Percentiles rank a stretch among this genome's conserved stretches.
Conservation (phyloP, 306 rosid species). For the Prunus padus region DNA sequence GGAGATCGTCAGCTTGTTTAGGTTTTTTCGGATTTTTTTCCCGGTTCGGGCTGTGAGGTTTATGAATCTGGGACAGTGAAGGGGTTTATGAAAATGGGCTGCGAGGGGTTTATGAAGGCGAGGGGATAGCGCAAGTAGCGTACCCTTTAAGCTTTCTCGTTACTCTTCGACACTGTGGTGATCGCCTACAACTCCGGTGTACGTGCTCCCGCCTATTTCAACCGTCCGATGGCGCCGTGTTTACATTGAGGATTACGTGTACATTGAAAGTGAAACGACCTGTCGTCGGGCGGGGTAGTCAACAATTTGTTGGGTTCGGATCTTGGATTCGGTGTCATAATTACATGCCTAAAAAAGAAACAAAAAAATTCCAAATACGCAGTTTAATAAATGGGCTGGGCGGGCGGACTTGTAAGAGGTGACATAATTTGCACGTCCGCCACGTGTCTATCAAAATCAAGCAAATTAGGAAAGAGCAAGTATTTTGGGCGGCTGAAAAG, state of each 20-base stretch:
- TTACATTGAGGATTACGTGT: not conserved
- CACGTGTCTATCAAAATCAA: not conserved
- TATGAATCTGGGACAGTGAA: not conserved
- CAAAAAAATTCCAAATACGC: not conserved
- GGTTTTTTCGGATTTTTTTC: slow-evolving; percentile 8
- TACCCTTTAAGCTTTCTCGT: slow-evolving; percentile 29
- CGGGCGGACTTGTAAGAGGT: not conserved
- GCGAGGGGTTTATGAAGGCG: slow-evolving; percentile 1
- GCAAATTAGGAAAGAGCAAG: not conserved
- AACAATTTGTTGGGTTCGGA: not conserved
- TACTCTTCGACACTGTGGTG: not conserved
- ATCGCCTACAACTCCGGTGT: not conserved
- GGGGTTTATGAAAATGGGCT: not conserved
- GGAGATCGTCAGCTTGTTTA: not conserved
- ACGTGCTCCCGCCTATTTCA: not conserved
- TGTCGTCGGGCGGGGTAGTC: not conserved
- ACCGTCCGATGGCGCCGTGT: not conserved
- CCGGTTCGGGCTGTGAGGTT: not conserved
- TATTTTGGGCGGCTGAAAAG: not conserved
- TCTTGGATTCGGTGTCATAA: not conserved
- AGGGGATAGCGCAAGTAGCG: slow-evolving; percentile 20
- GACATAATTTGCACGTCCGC: not conserved
- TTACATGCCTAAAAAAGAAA: not conserved
- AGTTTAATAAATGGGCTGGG: not conserved
- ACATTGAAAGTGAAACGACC: not conserved